Base-by-base conservation (phyloP, 345 rosid genomes). In the Ceriops decandra region DNA sequence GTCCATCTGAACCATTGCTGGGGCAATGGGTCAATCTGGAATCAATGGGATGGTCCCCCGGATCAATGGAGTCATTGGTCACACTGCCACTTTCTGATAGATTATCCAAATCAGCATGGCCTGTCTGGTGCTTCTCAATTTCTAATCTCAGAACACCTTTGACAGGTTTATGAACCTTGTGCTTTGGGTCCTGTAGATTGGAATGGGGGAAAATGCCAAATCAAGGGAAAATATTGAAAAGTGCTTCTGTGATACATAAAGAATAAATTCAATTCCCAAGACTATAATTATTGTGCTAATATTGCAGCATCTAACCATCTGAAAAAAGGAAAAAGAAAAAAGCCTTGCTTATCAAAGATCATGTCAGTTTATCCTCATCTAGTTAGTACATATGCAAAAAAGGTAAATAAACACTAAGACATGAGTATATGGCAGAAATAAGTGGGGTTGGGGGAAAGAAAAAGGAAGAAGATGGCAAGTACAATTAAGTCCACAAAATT, bases 141-240 rank as follows among this genome's bases (percentile, higher is more conserved):
- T 90, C 96, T 74, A 95, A 83, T 76, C 87, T 83, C 62, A 95
- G 81, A 82, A 90, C 74, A 66, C 98, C 99, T 82, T 86, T 88
- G 53, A 95, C 99, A 54, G 96, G 98, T 76, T 91, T 95, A 75
- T 95, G 97, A 79, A 87, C 92, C 82, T 91, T 91, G 68, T 86
- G 85, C 73, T 88, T 95, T 32, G 96, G 93, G 82, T 95, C 99
- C 99, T 95, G 74, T 61, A 73, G 8, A 68, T 74, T 28, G 60
- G 46, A 16, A 31, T 17, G n/a, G 61, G 66, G 68, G 42, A 74
- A 61, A 74, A 36, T 13, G 27, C 52, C 20, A 58, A 67, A 35
- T 36, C 42, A 64, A 51, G 64, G 64, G 24, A 80, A 42, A 70
- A 62, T 60, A 51, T 57, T 36, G 71, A 52, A 46, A 65, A 58